Conservation (phyloP, 129 eudicot species). For the Flaveria linearis region DNA sequence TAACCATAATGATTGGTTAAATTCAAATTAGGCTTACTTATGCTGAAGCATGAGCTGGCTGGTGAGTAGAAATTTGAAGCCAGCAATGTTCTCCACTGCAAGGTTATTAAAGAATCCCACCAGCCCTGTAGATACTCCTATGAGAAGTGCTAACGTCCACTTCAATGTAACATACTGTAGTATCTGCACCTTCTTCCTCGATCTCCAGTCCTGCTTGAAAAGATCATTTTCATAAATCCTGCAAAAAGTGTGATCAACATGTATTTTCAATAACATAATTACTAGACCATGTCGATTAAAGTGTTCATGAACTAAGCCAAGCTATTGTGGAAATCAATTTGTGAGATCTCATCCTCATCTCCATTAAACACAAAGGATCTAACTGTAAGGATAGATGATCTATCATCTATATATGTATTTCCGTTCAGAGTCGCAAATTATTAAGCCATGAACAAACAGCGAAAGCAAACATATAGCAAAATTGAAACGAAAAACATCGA, state of each 20-base stretch:
- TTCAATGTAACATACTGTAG: constrained; percentile 77
- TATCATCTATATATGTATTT: too few species aligned
- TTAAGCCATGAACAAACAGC: background rate
- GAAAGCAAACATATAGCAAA: background rate
- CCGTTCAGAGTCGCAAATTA: background rate
- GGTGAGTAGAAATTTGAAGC: constrained; percentile 80
- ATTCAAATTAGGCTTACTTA: constrained; percentile 46
- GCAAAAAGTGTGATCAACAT: constrained; percentile 27
- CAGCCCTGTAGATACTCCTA: constrained; percentile 79
- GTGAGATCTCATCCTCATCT: background rate
- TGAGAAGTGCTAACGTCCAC: constrained; percentile 85
- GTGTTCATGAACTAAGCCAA: too few species aligned
- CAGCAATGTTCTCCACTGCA: constrained; percentile 91
- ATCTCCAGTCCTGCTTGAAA: constrained; percentile 99
- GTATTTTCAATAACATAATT: background rate
- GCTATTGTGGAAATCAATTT: background rate
- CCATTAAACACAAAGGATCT: too few species aligned
- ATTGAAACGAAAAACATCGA: background rate
- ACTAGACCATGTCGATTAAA: too few species aligned
- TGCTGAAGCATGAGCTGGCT: constrained; percentile 64
- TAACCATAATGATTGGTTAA: background rate
- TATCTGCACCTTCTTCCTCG: constrained; percentile 76
- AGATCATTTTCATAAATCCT: constrained; percentile 93
- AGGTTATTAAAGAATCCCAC: constrained; percentile 85
- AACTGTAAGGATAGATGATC: too few species aligned